A percentile compares a stretch with the other conserved stretches of the same genome.
These are phyloP conservation scores for Cyclospora cayetanensis DNA, from an alignment of 169 alveolate genomes.

Conservation along the genomic window DNA sequence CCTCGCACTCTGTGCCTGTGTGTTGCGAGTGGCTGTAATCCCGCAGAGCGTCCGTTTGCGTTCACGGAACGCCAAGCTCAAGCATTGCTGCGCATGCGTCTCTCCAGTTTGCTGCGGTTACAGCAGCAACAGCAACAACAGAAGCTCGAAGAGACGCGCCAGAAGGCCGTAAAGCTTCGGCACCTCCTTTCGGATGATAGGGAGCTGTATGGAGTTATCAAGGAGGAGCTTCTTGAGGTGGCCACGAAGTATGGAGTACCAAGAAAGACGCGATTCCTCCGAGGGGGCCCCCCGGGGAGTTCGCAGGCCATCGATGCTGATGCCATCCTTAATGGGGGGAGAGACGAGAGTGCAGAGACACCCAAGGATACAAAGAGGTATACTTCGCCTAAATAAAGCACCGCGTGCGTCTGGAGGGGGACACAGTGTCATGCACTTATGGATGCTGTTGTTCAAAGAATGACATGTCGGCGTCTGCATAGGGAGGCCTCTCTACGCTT, in stretches of 20 bases:
- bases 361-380: too few species aligned
- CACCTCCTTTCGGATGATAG: conserved; percentile 65
- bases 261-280: background rate
- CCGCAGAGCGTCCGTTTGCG: conserved; percentile 66
- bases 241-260: conserved; percentile 59
- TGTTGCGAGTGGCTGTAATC: too few species aligned
- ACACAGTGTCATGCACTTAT: too few species aligned
- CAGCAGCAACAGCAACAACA: conserved; percentile 71
- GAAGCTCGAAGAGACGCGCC: conserved; percentile 60
- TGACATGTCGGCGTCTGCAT: too few species aligned
- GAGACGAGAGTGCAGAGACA: too few species aligned
- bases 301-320: too few species aligned
- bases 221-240: conserved; percentile 68
- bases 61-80: conserved; percentile 76
- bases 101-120: conserved; percentile 74
- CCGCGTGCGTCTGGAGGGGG: too few species aligned
- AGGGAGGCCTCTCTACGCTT: too few species aligned
- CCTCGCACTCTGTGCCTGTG: too few species aligned
- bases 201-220: conserved; percentile 65
- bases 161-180: conserved; percentile 21
- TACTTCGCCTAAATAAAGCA: too few species aligned
- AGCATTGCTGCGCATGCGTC: conserved; percentile 74
- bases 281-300: background rate
- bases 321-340: too few species aligned
- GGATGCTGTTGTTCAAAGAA: too few species aligned